A percentile compares a stretch with the other conserved stretches of the same genome.
Conservation (phyloP, 1,139 yeast genomes). For the Kluyveromyces sp. region DNA sequence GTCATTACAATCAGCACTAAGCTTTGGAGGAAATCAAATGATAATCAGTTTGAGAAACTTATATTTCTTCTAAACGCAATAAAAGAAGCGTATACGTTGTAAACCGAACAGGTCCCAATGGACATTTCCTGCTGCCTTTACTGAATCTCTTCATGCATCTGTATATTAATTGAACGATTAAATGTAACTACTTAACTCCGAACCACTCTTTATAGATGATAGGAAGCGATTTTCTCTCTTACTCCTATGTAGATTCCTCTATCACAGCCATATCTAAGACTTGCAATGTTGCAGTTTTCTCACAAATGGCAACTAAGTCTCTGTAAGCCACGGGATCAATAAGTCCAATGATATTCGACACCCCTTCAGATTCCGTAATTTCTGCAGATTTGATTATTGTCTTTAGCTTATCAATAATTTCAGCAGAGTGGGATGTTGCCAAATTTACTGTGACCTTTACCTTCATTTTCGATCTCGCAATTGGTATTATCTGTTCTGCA, state of each 20-base stretch:
- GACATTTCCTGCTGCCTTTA: neutral
- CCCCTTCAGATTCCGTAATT: slow-evolving; percentile 40
- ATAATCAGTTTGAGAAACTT: slow-evolving; percentile 24
- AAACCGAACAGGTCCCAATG: neutral
- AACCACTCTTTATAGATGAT: no score
- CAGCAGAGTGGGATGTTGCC: slow-evolving; percentile 42
- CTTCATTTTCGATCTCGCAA: slow-evolving; percentile 92
- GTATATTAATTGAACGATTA: neutral
- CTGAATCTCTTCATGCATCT: neutral
- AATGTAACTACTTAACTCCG: neutral
- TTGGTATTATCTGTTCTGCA: slow-evolving; percentile 77
- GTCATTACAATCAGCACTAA: slow-evolving; percentile 39
- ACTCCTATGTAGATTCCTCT: slow-evolving; percentile 50
- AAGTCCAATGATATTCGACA: slow-evolving; percentile 60
- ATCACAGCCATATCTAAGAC: slow-evolving; percentile 88
- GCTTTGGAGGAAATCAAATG: slow-evolving; percentile 29
- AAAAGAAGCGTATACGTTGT: slow-evolving; percentile 24
- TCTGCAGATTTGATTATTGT: slow-evolving; percentile 24
- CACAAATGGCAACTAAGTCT: slow-evolving; percentile 50
- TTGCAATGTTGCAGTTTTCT: slow-evolving; percentile 61
- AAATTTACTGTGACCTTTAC: slow-evolving; percentile 46
- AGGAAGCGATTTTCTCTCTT: no score
- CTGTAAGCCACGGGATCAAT: slow-evolving; percentile 88
- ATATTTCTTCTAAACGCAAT: slow-evolving; percentile 26
- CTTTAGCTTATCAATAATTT: slow-evolving; percentile 21